Percentiles rank a stretch among this genome's conserved stretches.
Conservation (phyloP, 2,329 filamentous ascomycete species). For the Colletotrichum spaethianum region DNA sequence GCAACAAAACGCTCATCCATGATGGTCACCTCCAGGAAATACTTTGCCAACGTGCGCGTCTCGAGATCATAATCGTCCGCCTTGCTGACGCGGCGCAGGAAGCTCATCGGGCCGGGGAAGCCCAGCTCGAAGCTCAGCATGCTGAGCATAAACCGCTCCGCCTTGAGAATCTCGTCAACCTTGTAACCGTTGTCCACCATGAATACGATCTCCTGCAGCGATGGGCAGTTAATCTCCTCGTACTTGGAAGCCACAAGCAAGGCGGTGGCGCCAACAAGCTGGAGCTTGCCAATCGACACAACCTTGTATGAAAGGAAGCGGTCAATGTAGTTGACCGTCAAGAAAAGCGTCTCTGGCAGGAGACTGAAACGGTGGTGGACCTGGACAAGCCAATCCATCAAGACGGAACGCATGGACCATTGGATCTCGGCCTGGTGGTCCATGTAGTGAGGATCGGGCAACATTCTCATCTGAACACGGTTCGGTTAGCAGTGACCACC, state of each 20-base stretch:
- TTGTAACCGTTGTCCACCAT: conserved; percentile 97
- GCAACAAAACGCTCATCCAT: conserved; percentile 99
- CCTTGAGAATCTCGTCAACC: conserved; percentile 93
- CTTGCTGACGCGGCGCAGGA: conserved; percentile 96
- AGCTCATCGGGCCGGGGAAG: conserved; percentile 99
- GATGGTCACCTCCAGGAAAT: conserved; percentile 95
- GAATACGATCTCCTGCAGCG: conserved; percentile 94
- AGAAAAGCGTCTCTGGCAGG: conserved; percentile 93
- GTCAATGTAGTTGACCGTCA: conserved; percentile 97
- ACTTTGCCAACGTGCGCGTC: conserved; percentile 95
- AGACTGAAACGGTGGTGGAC: conserved; percentile 93
- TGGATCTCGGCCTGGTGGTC: conserved; percentile 96
- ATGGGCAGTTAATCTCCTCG: conserved; percentile 98
- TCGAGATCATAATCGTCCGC: conserved; percentile 98
- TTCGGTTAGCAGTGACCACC: conserved; percentile 45
- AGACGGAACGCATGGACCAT: conserved; percentile 97
- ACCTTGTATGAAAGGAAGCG: conserved; percentile 96
- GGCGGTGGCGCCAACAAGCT: conserved; percentile 95
- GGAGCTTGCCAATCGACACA: conserved; percentile 93
- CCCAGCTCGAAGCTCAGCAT: conserved; percentile 97
- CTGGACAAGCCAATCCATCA: conserved; percentile 99
- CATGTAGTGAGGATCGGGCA: conserved; percentile 96
- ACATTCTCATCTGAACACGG: conserved; percentile 75
- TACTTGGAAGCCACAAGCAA: conserved; percentile 98
- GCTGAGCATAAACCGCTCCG: conserved; percentile 97